Evolutionary conservation across 345 rosid genomes (phyloP).

Genomic region (Ceriops decandra): DNA sequence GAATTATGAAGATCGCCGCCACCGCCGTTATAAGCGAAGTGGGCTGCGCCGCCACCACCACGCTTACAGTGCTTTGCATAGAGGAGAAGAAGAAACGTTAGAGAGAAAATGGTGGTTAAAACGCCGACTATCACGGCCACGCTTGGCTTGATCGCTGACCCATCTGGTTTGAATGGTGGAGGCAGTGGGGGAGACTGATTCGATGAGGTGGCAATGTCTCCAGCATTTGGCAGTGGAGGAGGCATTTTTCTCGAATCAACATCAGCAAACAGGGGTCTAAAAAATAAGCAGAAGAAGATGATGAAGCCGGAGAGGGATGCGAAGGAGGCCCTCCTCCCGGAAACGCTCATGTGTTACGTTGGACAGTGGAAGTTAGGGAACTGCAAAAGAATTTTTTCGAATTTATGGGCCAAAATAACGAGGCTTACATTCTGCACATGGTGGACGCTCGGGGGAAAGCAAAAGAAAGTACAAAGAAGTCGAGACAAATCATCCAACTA

Average conservation of each 20-base stretch:
- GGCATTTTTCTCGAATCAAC: conserved; percentile 12
- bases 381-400: too few relatives aligned
- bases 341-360: conserved; percentile 11
- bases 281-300: background rate
- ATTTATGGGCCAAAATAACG: too few relatives aligned
- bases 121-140: conserved; percentile 55
- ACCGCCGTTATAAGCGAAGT: conserved; percentile 14
- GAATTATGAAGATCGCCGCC: background rate
- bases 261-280: background rate
- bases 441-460: too few relatives aligned
- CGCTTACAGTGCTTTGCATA: conserved; percentile 76
- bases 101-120: conserved; percentile 61
- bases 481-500: too few relatives aligned
- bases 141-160: conserved; percentile 55
- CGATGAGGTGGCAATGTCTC: background rate
- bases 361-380: background rate
- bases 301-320: conserved; percentile 2
- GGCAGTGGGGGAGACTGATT: conserved; percentile 9
- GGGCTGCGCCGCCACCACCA: background rate
- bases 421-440: too few relatives aligned
- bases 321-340: background rate
- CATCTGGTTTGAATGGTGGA: conserved; percentile 15
- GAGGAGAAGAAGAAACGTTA: conserved; percentile 73
- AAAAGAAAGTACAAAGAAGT: too few relatives aligned
- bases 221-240: background rate